Evolutionary conservation across 1,284 basidiomycete genomes (phyloP), one percentile per base, ranked within the genome.

Genomic region (Ustilago bromivora): DNA sequence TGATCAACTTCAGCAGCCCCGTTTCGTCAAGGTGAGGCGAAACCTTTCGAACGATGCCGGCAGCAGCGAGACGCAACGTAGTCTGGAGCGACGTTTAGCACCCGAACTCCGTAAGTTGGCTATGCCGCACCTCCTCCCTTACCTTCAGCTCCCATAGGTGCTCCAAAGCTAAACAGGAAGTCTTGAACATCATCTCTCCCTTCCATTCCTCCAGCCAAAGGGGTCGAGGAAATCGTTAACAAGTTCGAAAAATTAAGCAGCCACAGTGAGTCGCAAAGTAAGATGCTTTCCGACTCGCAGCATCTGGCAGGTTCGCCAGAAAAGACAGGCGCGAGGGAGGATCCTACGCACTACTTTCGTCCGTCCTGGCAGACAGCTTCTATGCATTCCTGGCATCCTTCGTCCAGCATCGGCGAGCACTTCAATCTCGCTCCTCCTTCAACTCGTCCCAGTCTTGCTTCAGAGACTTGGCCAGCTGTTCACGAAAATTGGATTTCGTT

Each of bases 1-100:
- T 15, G 35, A 61, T 10, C 49, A 52, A 9, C 53, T 57, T 2
- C 32, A 63, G 11, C 56, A 61, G 6, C 31, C 54, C 32, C 31
- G 65, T 28, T 58, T 73, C 47, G 53, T 52, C 43, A 61, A 73
- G 47, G 32, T 65, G 0, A 61, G 55, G 34, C 61, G 65, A 32
- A 23, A n/a, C 3, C 41, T 65, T 36, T 31, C 46, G 10, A 31
- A 17, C 9, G 28, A 49, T 17, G 2, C n/a, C 2, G 28, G 38
- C 4, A 15, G n/a, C 15, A 19, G 17, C 19, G 57, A 53, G 10
- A 51, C 15, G 28, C 46, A 49, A 36, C 54, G 3, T 6, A 40
- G 19, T 23, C 15, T 68, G 41, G 28, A 57, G 53, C 54, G 55
- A 32, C 65, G 65, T 38, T n/a, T n/a, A n/a, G n/a, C n/a, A 19